Evolutionary conservation across 495 filamentous ascomycete genomes (phyloP).

Genomic region (Aspergillus heteromorphus): DNA sequence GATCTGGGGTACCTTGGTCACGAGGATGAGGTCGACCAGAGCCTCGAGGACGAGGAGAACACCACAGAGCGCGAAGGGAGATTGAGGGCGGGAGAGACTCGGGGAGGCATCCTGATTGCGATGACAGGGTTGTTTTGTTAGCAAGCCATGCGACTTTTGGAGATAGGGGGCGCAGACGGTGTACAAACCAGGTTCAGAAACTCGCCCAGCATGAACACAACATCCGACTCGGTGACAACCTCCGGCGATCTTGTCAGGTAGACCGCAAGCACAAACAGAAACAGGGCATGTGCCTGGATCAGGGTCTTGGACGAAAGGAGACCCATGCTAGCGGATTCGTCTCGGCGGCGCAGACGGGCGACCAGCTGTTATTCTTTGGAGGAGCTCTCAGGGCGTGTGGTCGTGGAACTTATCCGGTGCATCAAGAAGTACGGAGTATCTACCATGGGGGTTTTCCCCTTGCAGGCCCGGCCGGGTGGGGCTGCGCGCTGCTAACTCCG

Average conservation of each 20-base stretch:
- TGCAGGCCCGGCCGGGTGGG: neutral
- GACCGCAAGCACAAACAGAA: slow-evolving; percentile 74
- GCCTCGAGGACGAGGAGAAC: slow-evolving; percentile 62
- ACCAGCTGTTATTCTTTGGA: neutral
- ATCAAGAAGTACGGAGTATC: too few relatives aligned
- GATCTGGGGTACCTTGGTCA: slow-evolving; percentile 45
- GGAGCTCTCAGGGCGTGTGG: too few relatives aligned
- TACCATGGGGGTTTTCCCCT: neutral
- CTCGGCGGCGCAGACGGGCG: neutral
- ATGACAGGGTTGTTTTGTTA: neutral
- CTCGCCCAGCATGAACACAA: slow-evolving; percentile 81
- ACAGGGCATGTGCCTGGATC: slow-evolving; percentile 71
- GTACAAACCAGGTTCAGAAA: slow-evolving; percentile 66
- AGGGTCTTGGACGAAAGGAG: slow-evolving; percentile 71
- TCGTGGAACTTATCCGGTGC: too few relatives aligned
- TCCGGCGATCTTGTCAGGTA: slow-evolving; percentile 71
- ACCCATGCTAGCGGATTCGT: slow-evolving; percentile 52
- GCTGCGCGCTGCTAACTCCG: slow-evolving; percentile 1
- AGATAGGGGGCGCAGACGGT: neutral
- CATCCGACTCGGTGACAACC: slow-evolving; percentile 66
- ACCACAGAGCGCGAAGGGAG: slow-evolving; percentile 66
- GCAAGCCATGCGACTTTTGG: neutral
- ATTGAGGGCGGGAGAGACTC: slow-evolving; percentile 56
- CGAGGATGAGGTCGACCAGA: slow-evolving; percentile 66
- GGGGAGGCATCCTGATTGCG: slow-evolving; percentile 34